Evolutionary conservation across 805 yeast genomes (phyloP), one percentile per base, ranked within the genome.

Genomic region (Yarrowia sp.): DNA sequence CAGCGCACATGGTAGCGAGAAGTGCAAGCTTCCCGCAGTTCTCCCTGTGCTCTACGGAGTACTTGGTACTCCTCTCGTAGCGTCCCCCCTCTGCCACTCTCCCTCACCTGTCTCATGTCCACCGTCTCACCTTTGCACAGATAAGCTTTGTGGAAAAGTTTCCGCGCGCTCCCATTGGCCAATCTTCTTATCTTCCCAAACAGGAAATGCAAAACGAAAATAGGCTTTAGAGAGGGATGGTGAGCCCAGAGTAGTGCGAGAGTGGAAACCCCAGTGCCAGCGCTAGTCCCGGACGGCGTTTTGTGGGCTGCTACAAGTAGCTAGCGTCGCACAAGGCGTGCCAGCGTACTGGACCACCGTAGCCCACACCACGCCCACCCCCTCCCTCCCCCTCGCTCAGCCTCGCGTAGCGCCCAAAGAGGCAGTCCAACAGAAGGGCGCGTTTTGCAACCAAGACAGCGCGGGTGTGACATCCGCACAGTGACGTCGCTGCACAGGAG

Each of bases 171-270:
- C 58, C 58, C 50, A 58, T 58, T 58, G 64, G 64, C 50, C 13
- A 13, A 17, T 13, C 19, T 14, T 5, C 64, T 58, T 58, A 58
- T 58, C 64, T 42, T 58, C 64, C 64, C 64, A 58, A 58, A 33
- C 19, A 43, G 64, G 64, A 33, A 58, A 33, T 43, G 64, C 64
- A 58, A 58, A 52, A 36, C 58, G 58, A 52, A 30, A 47, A 47
- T 47, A 47, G 30, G 38, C 38, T 47, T 47, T 47, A 7, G 19
- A 24, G 38, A 19, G 38, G 36, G 52, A 47, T 47, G 52, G 34
- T 19, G 30, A 24, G 9, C 34, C 50, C 19, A 13, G 49, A 8
- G 49, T 44, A 9, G 49, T 44, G 49, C 30, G 7, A 24, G 7
- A 24, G 30, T 24, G 30, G 30, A 24, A 24, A 24, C 7, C 7